phyloP scores from a whole-genome alignment of 2,329 filamentous ascomycete genomes.

The Chaetomium strumarium region DNA sequence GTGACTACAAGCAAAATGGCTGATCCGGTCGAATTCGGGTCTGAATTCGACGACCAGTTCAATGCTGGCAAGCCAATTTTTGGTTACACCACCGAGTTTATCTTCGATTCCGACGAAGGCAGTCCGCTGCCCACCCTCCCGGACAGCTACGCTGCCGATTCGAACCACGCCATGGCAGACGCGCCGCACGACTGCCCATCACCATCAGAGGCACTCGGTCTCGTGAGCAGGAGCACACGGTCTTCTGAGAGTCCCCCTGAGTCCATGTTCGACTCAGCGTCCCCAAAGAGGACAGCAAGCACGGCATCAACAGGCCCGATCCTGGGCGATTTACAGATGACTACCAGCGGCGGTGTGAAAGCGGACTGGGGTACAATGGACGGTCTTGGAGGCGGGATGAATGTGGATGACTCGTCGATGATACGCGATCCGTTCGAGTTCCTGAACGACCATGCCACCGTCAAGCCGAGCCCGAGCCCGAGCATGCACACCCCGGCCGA shows the following conservation, averaged over 20 bases:
- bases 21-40: slow-evolving; percentile 6
- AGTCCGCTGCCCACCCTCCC: slow-evolving; percentile 16
- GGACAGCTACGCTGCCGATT: slow-evolving; percentile 13
- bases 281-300: slow-evolving; percentile 43
- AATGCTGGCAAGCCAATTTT: background rate
- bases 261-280: slow-evolving; percentile 38
- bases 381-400: background rate
- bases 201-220: slow-evolving; percentile 17
- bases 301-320: slow-evolving; percentile 42
- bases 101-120: slow-evolving; percentile 20
- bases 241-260: slow-evolving; percentile 24
- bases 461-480: slow-evolving; percentile 33
- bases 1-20: slow-evolving; percentile 8
- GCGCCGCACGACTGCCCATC: slow-evolving; percentile 13
- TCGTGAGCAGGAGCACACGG: slow-evolving; percentile 14
- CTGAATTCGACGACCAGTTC: slow-evolving; percentile 12
- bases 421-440: slow-evolving; percentile 23
- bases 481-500: slow-evolving; percentile 28
- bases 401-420: slow-evolving; percentile 5
- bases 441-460: background rate
- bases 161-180: slow-evolving; percentile 6
- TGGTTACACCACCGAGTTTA: slow-evolving; percentile 16
- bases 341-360: slow-evolving; percentile 35
- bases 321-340: slow-evolving; percentile 39
- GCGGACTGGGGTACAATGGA: slow-evolving; percentile 38